phyloP scores from a whole-genome alignment of 352 stramenopile genomes.

The Phytopythium cucurbitacearum region DNA sequence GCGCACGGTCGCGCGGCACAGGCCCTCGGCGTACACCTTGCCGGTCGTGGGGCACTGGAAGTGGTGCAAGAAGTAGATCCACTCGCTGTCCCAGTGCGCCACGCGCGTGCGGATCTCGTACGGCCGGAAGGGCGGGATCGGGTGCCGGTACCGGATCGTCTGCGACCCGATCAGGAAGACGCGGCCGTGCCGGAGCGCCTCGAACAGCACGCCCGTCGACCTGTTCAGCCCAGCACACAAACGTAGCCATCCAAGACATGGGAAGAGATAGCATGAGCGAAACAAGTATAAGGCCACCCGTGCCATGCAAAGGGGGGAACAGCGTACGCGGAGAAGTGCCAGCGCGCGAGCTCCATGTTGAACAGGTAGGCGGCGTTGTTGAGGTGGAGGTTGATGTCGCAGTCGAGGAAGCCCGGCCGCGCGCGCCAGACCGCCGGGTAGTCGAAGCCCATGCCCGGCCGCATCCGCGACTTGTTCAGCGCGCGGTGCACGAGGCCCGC shows the following conservation, averaged over 20 bases:
- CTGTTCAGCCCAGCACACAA: slow-evolving; percentile 8
- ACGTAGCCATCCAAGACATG: background rate
- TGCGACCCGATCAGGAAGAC: slow-evolving; percentile 61
- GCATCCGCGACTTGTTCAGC: slow-evolving; percentile 49
- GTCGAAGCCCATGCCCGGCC: slow-evolving; percentile 49
- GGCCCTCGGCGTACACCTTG: slow-evolving; percentile 53
- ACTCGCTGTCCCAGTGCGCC: slow-evolving; percentile 40
- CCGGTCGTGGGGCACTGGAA: slow-evolving; percentile 57
- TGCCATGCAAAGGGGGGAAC: background rate
- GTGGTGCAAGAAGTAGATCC: slow-evolving; percentile 57
- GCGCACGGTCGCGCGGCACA: slow-evolving; percentile 32
- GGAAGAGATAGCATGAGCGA: background rate
- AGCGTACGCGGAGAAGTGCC: slow-evolving; percentile 64
- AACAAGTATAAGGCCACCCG: background rate
- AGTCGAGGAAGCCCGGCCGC: slow-evolving; percentile 65
- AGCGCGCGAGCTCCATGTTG: slow-evolving; percentile 82
- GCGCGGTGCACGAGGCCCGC: slow-evolving; percentile 56
- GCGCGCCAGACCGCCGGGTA: slow-evolving; percentile 73
- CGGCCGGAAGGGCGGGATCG: slow-evolving; percentile 46
- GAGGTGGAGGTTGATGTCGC: slow-evolving; percentile 77
- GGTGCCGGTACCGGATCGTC: slow-evolving; percentile 46
- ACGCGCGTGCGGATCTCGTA: slow-evolving; percentile 58
- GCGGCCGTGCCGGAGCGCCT: slow-evolving; percentile 45
- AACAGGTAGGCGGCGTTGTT: slow-evolving; percentile 83
- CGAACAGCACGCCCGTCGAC: slow-evolving; percentile 39